These are phyloP conservation scores for Flaveria robusta DNA, from an alignment of 129 eudicot species.

Conservation along the genomic window DNA sequence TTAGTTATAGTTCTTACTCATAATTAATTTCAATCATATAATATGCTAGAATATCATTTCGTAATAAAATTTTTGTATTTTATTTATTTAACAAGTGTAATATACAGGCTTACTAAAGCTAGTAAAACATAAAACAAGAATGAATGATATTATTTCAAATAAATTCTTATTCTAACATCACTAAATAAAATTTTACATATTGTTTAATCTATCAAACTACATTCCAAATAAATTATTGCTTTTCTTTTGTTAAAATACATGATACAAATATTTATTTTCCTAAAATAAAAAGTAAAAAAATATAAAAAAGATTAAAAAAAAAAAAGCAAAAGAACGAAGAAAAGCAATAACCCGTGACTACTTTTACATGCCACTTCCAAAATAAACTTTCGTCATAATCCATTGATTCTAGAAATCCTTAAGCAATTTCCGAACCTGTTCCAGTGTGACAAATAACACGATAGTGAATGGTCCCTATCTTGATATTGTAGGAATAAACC, in stretches of 20 bases:
- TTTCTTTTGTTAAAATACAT: neutral
- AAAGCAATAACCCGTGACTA: conserved; percentile 1
- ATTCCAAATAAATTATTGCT: neutral
- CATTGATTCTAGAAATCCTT: conserved; percentile 60
- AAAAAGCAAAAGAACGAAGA: neutral
- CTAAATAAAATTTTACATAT: neutral
- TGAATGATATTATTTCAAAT: neutral
- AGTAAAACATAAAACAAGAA: neutral
- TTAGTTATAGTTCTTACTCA: too few relatives aligned
- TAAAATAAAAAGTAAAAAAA: neutral
- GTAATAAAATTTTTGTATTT: too few relatives aligned
- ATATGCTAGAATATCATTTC: too few relatives aligned
- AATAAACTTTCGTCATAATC: conserved; percentile 42
- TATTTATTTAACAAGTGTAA: too few relatives aligned
- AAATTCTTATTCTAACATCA: neutral
- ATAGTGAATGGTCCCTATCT: conserved; percentile 92
- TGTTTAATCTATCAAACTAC: neutral
- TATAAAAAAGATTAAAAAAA: too few relatives aligned
- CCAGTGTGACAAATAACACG: conserved; percentile 86
- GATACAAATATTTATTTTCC: neutral
- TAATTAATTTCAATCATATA: too few relatives aligned
- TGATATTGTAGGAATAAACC: conserved; percentile 82
- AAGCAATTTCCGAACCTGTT: conserved; percentile 78
- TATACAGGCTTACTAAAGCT: too few relatives aligned
- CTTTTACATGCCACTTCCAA: neutral